These are phyloP conservation scores for Bolboschoenus planiculmis DNA, from an alignment of 176 grass and related monocot genomes.

Conservation along the genomic window DNA sequence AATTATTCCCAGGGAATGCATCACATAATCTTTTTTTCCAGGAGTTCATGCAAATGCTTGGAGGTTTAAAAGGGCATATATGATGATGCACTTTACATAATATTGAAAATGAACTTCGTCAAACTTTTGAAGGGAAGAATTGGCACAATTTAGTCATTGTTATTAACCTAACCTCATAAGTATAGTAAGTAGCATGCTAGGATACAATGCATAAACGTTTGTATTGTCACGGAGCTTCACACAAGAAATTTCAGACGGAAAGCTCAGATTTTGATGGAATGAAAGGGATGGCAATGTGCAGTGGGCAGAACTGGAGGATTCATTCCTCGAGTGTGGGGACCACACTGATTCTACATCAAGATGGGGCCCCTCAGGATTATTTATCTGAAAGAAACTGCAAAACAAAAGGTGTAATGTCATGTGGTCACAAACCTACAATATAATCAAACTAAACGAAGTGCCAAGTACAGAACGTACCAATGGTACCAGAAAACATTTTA, in stretches of 20 bases:
- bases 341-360: background rate
- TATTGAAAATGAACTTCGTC: too few relatives aligned
- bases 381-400: conserved; percentile 5
- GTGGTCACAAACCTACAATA: background rate
- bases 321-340: background rate
- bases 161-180: background rate
- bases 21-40: background rate
- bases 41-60: background rate
- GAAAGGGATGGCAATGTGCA: background rate
- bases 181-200: background rate
- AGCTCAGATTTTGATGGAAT: background rate
- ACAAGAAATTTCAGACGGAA: conserved; percentile 5
- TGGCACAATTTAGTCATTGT: background rate
- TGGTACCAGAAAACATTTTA: background rate
- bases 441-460: background rate
- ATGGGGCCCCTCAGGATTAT: background rate
- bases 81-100: too few relatives aligned
- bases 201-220: conserved; percentile 16
- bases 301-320: background rate
- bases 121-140: too few relatives aligned
- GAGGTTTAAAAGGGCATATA: background rate
- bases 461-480: background rate
- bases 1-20: background rate
- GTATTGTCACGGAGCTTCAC: background rate
- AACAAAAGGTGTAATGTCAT: background rate